Base-by-base conservation (phyloP, 1,139 yeast genomes). In the Groenewaldozyma auringiensis region DNA sequence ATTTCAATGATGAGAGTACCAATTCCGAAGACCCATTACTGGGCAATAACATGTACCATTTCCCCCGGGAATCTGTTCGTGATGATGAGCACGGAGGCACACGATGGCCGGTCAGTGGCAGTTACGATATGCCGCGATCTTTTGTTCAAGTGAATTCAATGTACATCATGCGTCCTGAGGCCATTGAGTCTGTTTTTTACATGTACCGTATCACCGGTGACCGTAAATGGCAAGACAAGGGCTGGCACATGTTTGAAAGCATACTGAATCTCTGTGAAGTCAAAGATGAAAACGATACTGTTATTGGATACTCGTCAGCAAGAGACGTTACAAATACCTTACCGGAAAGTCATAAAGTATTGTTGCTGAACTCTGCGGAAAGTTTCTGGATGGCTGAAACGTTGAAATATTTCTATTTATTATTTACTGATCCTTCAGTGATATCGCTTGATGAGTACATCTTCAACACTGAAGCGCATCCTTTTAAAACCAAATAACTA, bases 371-470 rank as follows among this genome's bases (percentile, higher is more conserved):
- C 47, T 43, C 45, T 3, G 65, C 76, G 44, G 87, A 81, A 53
- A 77, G 84, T 33, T 83, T 80, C 68, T 84, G 92, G 92, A 75
- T 79, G 65, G 85, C 86, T 0, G 89, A 83, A 60, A 83, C 94
- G 1, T 69, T 84, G 60, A 83, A 84, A 62, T 83, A 83, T 62
- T 79, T 79, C 53, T 83, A 81, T 62, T 68, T 84, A 50, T 68
- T 84, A 55, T 83, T 82, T 61, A 80, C 79, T 48, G 87, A 83
- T 45, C 69, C 72, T 3, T 68, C 73, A 47, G 70, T 71, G 49
- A 62, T 79, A 49, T 80, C 83, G 40, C 68, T 85, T 56, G 87
- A 82, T 58, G 75, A 83, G 44, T 83, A 75, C 57, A 84, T 85
- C 9, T 79, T 80, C 63, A 84, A 85, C 58, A 80, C 88, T 6